phyloP scores from a whole-genome alignment of 306 rosid genomes.

The Begonia fuchsioides region DNA sequence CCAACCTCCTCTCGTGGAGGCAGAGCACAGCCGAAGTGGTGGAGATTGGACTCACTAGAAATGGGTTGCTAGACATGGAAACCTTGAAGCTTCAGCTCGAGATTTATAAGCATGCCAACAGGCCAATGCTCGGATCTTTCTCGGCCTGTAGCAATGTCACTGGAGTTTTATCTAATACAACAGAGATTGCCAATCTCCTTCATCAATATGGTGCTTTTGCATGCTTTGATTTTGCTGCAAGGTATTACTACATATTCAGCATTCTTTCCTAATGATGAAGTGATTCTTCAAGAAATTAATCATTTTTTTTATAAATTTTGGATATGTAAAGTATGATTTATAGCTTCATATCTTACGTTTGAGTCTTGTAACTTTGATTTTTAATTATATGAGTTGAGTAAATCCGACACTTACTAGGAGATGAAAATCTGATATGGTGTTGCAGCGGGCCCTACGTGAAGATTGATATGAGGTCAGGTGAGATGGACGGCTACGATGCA shows the following conservation, averaged over 20 bases:
- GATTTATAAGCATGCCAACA: constrained; percentile 15
- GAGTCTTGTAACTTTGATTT: too few relatives aligned
- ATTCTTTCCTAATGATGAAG: too few relatives aligned
- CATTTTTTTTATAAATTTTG: too few relatives aligned
- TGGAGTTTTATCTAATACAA: constrained; percentile 51
- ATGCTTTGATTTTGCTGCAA: constrained; percentile 81
- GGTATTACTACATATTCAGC: constrained; percentile 23
- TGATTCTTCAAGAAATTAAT: too few relatives aligned
- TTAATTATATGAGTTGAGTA: too few relatives aligned
- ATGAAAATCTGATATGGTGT: not conserved
- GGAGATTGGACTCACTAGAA: constrained; percentile 48
- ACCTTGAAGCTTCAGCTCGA: constrained; percentile 33
- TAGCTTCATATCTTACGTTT: too few relatives aligned
- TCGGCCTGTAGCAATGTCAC: constrained; percentile 86
- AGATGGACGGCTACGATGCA: constrained; percentile 54
- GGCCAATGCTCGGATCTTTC: constrained; percentile 77
- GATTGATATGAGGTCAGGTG: constrained; percentile 41
- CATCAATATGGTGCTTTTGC: constrained; percentile 51
- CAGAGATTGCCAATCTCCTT: constrained; percentile 52
- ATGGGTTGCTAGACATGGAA: constrained; percentile 50
- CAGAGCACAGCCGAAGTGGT: constrained; percentile 65
- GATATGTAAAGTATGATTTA: too few relatives aligned
- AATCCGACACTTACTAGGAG: not conserved
- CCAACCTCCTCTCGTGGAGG: constrained; percentile 79
- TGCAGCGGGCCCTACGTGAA: constrained; percentile 63